Evolutionary conservation across 2,329 filamentous ascomycete genomes (phyloP), one percentile per base, ranked within the genome.

Genomic region (Ramularia endophylla): DNA sequence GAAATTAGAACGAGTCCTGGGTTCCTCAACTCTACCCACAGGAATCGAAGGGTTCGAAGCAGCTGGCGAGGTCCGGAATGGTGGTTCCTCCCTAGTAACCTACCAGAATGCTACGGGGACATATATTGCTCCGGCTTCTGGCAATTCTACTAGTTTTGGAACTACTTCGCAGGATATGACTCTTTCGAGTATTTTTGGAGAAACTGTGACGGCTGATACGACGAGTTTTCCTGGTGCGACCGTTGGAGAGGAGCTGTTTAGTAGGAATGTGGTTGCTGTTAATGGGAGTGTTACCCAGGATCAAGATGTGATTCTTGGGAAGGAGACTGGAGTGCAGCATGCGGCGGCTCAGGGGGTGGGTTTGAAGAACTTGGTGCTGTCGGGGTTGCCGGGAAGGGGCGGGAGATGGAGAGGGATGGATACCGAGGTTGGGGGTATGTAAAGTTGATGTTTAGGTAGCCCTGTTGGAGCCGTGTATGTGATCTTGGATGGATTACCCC

Each of bases 51-150:
- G 72, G 0, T 81, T 82, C 49, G 52, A 4, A 57, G 36, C 27
- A 18, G 37, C 58, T 0, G 47, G 33, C 17, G 37, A 34, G 8
- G 17, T 39, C 13, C 19, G 38, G 17, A 12, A 22, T 19, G 13
- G 20, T 4, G 70, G 69, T 5, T 62, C 69, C 0, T 52, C 57
- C 2, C 55, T 78, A 8, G 58, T 54, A 2, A 83, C 79, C 1
- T 69, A 57, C 29, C 75, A 80, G 47, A 74, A 76, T 28, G 80
- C 79, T 22, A 73, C 68, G 4, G 81, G 78, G 4, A 62, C 57
- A 20, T 84, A 79, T 57, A 64, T 70, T n/a, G 39, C 70, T 25
- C 61, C 64, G 19, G 57, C 64, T n/a, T 67, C 73, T 8, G 65
- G 66, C 47, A 65, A 58, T 37, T 71, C 71, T 36, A 72, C 63